phyloP scores from a whole-genome alignment of 2,329 filamentous ascomycete genomes.

The Trichoderma hamatum region DNA sequence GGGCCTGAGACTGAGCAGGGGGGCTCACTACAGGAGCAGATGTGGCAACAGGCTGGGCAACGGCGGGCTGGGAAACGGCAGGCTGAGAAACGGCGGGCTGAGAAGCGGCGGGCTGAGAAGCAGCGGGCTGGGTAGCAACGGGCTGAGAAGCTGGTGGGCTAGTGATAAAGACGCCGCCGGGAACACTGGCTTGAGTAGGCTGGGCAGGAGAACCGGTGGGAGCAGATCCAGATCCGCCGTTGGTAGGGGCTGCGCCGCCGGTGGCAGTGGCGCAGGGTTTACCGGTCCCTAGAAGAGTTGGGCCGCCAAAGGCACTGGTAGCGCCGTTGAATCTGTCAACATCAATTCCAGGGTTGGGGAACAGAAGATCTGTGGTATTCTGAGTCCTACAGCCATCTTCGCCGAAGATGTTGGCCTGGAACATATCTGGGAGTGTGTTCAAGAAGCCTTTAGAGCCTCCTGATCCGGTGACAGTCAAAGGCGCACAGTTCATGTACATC shows the following conservation, averaged over 20 bases:
- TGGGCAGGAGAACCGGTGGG: neutral
- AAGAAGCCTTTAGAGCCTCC: slow-evolving; percentile 57
- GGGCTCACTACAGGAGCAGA: slow-evolving; percentile 24
- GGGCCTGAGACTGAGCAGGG: slow-evolving; percentile 13
- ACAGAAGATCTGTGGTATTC: slow-evolving; percentile 57
- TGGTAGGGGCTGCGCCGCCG: slow-evolving; percentile 26
- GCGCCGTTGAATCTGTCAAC: slow-evolving; percentile 53
- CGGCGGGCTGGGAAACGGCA: slow-evolving; percentile 30
- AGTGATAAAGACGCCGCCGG: slow-evolving; percentile 49
- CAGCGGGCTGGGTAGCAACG: slow-evolving; percentile 26
- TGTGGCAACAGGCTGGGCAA: slow-evolving; percentile 29
- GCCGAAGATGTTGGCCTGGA: slow-evolving; percentile 66
- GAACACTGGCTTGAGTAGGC: slow-evolving; percentile 27
- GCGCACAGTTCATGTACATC: slow-evolving; percentile 97
- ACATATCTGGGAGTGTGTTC: slow-evolving; percentile 68
- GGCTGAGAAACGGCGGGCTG: slow-evolving; percentile 29
- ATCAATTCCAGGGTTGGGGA: slow-evolving; percentile 63
- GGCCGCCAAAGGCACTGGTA: too few relatives aligned
- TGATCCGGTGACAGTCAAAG: slow-evolving; percentile 64
- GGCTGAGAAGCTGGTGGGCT: slow-evolving; percentile 29
- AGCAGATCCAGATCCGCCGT: neutral
- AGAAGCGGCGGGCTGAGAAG: slow-evolving; percentile 29
- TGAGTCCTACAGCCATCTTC: slow-evolving; percentile 51
- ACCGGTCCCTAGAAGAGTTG: too few relatives aligned
- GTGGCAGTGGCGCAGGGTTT: slow-evolving; percentile 39